Base-by-base conservation (phyloP, 73 alveolate species). In the Paramecium sexaurelia region DNA sequence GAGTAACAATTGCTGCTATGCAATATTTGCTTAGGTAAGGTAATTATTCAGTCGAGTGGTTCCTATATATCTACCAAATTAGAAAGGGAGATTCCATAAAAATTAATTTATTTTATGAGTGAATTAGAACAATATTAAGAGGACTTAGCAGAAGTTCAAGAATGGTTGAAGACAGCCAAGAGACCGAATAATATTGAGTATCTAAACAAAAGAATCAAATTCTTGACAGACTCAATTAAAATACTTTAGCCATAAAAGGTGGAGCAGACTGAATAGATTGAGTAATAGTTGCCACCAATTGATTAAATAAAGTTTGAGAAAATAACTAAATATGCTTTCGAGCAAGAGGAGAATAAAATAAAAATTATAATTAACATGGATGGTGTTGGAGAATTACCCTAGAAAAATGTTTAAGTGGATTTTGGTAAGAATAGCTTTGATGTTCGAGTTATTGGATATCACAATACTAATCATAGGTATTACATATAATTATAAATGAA, bases 71-170 rank as follows among this genome's bases (percentile, higher is more conserved):
- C 27, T 71, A 36, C 55, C 56, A 35, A 7, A 71, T 33, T 40
- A 71, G 17, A 71, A 71, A 71, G 17, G 61, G 86, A 13, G 86
- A 71, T 71, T 71, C 86, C 86, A 71, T 68, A n/a, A 33, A 71
- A 35, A 71, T 35, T 32, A 71, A 37, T 71, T 71, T 71, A 71
- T 33, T 51, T 27, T 27, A 71, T 71, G 90, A 22, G 43, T 78
- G 90, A 78, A 45, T 45, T 78, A 39, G 20, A 73, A 19, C 20
- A 73, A 73, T 36, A 36, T 73, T 39, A 73, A 36, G 55, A 73
- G 19, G 87, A 73, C 35, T 36, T 73, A 36, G 87, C n/a, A 32
- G 87, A 73, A 73, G 55, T 73, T 32, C 35, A 73, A 19, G 36
- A 33, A 73, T 73, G 55, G 87, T 36, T 73, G 17, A 39, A 39